A percentile compares a stretch with the other conserved stretches of the same genome.
Conservation (phyloP, 176 grass and related monocot species). For the Zizania latifolia region DNA sequence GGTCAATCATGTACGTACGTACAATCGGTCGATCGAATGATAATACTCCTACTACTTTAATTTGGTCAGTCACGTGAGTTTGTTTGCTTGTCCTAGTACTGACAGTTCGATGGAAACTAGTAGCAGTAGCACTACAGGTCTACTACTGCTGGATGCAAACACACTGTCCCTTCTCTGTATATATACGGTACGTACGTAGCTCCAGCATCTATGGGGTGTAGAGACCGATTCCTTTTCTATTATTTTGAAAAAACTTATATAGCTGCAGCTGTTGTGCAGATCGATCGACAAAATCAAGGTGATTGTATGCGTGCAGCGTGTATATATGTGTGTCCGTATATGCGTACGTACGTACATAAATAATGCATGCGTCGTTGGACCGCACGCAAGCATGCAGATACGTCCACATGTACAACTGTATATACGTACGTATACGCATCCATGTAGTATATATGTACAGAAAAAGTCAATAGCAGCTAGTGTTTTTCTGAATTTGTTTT, state of each 20-base stretch:
- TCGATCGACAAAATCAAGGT: too few relatives aligned
- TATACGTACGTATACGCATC: background rate
- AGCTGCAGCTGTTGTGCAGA: too few relatives aligned
- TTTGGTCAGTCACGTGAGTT: conserved; percentile 6
- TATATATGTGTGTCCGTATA: background rate
- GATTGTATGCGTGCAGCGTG: too few relatives aligned
- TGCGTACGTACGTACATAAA: background rate
- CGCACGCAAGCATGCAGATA: background rate
- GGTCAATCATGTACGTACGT: background rate
- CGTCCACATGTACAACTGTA: background rate
- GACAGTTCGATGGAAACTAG: background rate
- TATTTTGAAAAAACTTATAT: too few relatives aligned
- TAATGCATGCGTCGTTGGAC: background rate
- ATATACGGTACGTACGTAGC: background rate
- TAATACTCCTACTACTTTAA: too few relatives aligned
- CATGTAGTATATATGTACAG: background rate
- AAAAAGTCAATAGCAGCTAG: background rate
- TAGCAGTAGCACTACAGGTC: too few relatives aligned
- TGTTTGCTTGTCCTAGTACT: background rate
- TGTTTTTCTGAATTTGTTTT: background rate
- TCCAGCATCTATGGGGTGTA: too few relatives aligned
- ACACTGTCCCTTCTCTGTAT: background rate
- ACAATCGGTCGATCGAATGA: background rate
- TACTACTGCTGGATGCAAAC: background rate
- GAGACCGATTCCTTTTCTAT: too few relatives aligned